Evolutionary conservation across 2,329 filamentous ascomycete genomes (phyloP).

Genomic region (Aspergillus vadensis): DNA sequence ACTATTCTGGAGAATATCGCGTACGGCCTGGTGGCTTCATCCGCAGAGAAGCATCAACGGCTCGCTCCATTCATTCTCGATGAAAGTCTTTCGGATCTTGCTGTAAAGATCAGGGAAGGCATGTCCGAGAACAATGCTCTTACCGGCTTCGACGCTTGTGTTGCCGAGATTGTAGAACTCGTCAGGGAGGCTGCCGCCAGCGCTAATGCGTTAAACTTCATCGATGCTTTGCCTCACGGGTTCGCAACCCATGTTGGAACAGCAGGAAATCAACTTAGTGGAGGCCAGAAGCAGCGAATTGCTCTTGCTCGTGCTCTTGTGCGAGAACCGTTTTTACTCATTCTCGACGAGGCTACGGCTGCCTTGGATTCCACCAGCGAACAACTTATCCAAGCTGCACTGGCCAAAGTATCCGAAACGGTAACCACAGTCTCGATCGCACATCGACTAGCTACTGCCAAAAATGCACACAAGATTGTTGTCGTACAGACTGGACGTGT

Average conservation of each 20-base stretch:
- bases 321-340: constrained; percentile 77
- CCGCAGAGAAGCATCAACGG: constrained; percentile 26
- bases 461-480: constrained; percentile 42
- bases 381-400: constrained; percentile 36
- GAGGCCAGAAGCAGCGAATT: constrained; percentile 86
- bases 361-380: constrained; percentile 41
- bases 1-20: constrained; percentile 59
- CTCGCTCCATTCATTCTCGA: constrained; percentile 29
- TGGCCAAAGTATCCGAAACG: constrained; percentile 31
- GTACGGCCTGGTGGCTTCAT: constrained; percentile 49
- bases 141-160: constrained; percentile 21
- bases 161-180: constrained; percentile 32
- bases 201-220: constrained; percentile 33
- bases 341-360: constrained; percentile 43
- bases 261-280: constrained; percentile 42
- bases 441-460: constrained; percentile 40
- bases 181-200: constrained; percentile 32
- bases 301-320: constrained; percentile 84
- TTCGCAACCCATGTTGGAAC: constrained; percentile 40
- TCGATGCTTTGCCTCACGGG: constrained; percentile 28
- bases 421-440: constrained; percentile 42
- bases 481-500: constrained; percentile 38
- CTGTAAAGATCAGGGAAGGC: constrained; percentile 28
- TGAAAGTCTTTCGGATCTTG: constrained; percentile 29
- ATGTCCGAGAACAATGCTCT: constrained; percentile 27